Base-by-base conservation (phyloP, 768 basidiomycete species). In the Amanita inopinata region DNA sequence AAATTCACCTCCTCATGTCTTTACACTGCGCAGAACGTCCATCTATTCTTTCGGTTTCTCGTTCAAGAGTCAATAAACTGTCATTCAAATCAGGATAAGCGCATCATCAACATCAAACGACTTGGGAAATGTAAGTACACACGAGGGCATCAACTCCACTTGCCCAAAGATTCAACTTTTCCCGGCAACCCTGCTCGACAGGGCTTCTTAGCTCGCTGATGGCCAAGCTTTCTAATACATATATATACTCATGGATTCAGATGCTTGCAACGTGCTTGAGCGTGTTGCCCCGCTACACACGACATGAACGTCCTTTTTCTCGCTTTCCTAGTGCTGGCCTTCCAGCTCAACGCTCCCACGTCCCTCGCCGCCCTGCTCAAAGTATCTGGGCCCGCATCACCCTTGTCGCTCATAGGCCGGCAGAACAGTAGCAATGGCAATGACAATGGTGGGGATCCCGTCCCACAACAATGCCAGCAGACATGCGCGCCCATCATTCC, bases 401-500 rank as follows among this genome's bases (percentile, higher is more conserved):
- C 5, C 5, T 33, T 14, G 32, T 33, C 17, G 12, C 17, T 33
- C n/a, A 15, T 5, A 6, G 12, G 32, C 32, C 7, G 12, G 5
- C n/a, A 15, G 5, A 14, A 5, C 17, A 33, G 11, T 12, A 5
- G 9, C 2, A 42, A 31, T 23, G 14, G 19, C 8, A 40, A 20
- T 14, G 31, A 12, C 15, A 17, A 25, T 15, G 27, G 25, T n/a
- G n/a, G n/a, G n/a, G n/a, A n/a, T 4, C 35, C 35, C 10, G 43
- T 44, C 14, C 43, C 43, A 17, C 12, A 20, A 18, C 32, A 4
- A 9, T 44, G 43, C 19, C 43, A 44, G 28, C 34, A 37, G 25
- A 27, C 19, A 11, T 44, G 43, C 20, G 43, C 27, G 4, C 35
- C 43, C 24, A 44, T 44, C n/a, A 34, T 37, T 15, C 43, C 43